A percentile compares a stretch with the other conserved stretches of the same genome.
These are phyloP conservation scores for Trifolium fragiferum DNA, from an alignment of 306 rosid species.

Conservation along the genomic window DNA sequence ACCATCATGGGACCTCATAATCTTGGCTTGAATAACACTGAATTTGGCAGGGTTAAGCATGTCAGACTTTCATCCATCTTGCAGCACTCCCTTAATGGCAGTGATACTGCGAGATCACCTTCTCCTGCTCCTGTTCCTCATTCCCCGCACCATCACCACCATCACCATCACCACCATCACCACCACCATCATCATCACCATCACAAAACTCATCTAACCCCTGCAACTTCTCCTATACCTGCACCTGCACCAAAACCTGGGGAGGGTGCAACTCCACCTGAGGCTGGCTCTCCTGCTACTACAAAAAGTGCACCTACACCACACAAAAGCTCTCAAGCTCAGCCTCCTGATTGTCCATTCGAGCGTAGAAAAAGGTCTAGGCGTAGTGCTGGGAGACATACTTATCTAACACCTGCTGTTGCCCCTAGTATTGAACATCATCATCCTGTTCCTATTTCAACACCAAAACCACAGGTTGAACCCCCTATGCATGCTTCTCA, in stretches of 20 bases:
- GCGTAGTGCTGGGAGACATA: conserved; percentile 49
- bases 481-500: conserved; percentile 52
- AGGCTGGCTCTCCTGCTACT: conserved; percentile 56
- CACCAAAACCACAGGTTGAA: conserved; percentile 56
- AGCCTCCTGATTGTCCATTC: conserved; percentile 66
- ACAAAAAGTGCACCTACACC: conserved; percentile 51
- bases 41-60: conserved; percentile 90
- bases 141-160: conserved; percentile 56
- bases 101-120: conserved; percentile 60
- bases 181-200: conserved; percentile 62
- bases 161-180: conserved; percentile 63
- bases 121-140: conserved; percentile 72
- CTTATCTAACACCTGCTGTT: conserved; percentile 54
- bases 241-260: conserved; percentile 51
- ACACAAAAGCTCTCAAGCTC: conserved; percentile 50
- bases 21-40: conserved; percentile 86
- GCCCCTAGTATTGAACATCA: conserved; percentile 56
- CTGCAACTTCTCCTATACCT: conserved; percentile 66
- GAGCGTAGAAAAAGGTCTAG: conserved; percentile 54
- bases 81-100: conserved; percentile 75
- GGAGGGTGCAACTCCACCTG: conserved; percentile 52
- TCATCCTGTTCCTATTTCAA: conserved; percentile 45
- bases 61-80: conserved; percentile 79
- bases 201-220: conserved; percentile 56
- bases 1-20: conserved; percentile 82